Evolutionary conservation across 345 rosid species (phyloP).

Genomic region (Rhodamnia rubescens): DNA sequence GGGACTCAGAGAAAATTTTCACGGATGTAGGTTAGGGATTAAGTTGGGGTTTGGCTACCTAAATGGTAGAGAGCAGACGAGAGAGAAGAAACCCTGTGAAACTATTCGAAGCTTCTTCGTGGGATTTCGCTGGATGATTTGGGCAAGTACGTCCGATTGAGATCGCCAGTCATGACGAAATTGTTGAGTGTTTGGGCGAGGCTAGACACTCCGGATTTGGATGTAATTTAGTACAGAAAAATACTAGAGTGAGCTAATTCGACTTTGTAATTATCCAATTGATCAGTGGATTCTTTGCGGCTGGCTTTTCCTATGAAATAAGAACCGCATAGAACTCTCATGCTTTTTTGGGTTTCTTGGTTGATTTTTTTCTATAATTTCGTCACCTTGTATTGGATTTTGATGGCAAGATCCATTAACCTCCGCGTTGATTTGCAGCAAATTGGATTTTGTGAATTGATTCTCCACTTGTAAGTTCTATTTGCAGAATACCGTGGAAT

Average conservation of each 20-base stretch:
- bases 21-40: too few species aligned
- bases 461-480: neutral
- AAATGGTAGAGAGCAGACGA: too few species aligned
- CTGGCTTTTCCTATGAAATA: neutral
- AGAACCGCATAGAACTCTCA: neutral
- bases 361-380: too few species aligned
- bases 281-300: neutral
- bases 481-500: neutral
- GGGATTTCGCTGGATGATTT: neutral
- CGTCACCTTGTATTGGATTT: neutral
- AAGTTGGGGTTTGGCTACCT: too few species aligned
- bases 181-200: neutral
- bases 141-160: neutral
- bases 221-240: neutral
- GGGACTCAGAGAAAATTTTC: too few species aligned
- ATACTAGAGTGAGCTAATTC: neutral
- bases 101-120: neutral
- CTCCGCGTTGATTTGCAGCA: neutral
- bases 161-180: neutral
- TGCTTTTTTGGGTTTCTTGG: too few species aligned
- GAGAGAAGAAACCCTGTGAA: too few species aligned
- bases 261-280: neutral
- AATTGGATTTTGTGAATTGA: neutral
- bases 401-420: neutral
- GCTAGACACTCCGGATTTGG: neutral